Percentiles rank a stretch among this genome's conserved stretches.
Conservation (phyloP, 345 rosid genomes). For the Zanthoxylum bungeanum region DNA sequence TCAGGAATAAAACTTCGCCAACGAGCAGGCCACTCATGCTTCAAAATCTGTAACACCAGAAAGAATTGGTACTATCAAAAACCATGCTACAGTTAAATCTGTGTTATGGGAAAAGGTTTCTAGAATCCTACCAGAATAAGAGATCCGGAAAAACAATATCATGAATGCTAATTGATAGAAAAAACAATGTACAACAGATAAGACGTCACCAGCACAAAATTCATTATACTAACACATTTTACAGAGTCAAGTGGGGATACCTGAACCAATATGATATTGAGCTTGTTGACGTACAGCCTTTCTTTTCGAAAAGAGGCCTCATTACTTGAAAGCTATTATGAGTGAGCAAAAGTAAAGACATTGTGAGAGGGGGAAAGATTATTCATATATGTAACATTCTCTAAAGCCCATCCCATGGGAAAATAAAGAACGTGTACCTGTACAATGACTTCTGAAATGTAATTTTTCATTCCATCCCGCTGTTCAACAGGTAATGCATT, state of each 20-base stretch:
- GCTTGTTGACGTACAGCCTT: constrained; percentile 91
- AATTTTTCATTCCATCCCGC: constrained; percentile 98
- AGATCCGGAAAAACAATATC: neutral
- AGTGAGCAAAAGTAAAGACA: constrained; percentile 9
- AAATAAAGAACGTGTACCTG: constrained; percentile 46
- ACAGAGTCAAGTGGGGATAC: constrained; percentile 25
- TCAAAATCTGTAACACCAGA: constrained; percentile 63
- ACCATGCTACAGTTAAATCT: neutral
- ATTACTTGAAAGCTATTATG: constrained; percentile 77
- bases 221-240: neutral
- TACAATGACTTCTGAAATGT: constrained; percentile 97
- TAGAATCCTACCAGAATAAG: neutral
- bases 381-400: neutral
- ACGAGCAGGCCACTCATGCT: constrained; percentile 99
- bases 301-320: constrained; percentile 83
- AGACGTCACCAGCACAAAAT: neutral
- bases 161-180: neutral
- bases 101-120: neutral
- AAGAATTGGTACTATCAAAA: neutral
- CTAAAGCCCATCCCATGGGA: neutral
- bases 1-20: constrained; percentile 99
- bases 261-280: constrained; percentile 95
- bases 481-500: constrained; percentile 95
- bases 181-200: neutral
- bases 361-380: neutral